Conservation (phyloP, 495 filamentous ascomycete species). For the Trichocladium antarcticum region DNA sequence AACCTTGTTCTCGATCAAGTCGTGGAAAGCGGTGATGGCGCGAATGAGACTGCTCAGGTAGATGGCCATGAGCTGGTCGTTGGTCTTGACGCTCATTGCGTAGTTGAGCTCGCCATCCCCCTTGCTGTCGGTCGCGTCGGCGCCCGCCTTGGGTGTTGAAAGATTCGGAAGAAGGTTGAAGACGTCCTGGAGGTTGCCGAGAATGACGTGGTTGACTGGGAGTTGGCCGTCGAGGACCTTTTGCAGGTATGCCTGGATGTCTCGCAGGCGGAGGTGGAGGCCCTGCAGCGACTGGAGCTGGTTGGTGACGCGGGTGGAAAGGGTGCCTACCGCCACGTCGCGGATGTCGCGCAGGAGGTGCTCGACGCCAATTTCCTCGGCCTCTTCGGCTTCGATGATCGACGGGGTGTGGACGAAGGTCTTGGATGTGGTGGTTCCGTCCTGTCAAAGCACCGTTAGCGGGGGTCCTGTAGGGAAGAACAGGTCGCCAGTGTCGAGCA, state of each 20-base stretch:
- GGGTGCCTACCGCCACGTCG: slow-evolving; percentile 95
- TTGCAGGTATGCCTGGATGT: slow-evolving; percentile 90
- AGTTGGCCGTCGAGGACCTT: slow-evolving; percentile 88
- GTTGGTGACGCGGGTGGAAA: slow-evolving; percentile 93
- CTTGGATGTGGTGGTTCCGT: slow-evolving; percentile 91
- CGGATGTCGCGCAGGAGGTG: slow-evolving; percentile 96
- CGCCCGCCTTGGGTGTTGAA: slow-evolving; percentile 58
- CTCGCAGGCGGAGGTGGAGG: slow-evolving; percentile 84
- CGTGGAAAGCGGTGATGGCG: slow-evolving; percentile 97
- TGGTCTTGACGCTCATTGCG: slow-evolving; percentile 97
- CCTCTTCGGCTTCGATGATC: slow-evolving; percentile 97
- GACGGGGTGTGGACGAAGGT: slow-evolving; percentile 99
- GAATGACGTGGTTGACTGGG: slow-evolving; percentile 92
- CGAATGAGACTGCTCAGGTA: slow-evolving; percentile 93
- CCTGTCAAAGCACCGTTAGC: slow-evolving; percentile 41
- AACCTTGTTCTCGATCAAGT: slow-evolving; percentile 99
- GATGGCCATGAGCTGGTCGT: slow-evolving; percentile 96
- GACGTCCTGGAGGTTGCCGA: slow-evolving; percentile 95
- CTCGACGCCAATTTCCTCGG: slow-evolving; percentile 97
- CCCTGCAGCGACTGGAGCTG: slow-evolving; percentile 96
- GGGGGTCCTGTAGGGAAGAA: neutral
- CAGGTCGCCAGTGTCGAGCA: neutral
- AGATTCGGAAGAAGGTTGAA: slow-evolving; percentile 98
- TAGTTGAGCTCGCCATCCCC: slow-evolving; percentile 67
- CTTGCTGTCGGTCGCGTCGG: slow-evolving; percentile 38